Percentiles rank a stretch among this genome's conserved stretches.
phyloP scores from a whole-genome alignment of 1,284 basidiomycete genomes.

The Malassezia arunalokei region DNA sequence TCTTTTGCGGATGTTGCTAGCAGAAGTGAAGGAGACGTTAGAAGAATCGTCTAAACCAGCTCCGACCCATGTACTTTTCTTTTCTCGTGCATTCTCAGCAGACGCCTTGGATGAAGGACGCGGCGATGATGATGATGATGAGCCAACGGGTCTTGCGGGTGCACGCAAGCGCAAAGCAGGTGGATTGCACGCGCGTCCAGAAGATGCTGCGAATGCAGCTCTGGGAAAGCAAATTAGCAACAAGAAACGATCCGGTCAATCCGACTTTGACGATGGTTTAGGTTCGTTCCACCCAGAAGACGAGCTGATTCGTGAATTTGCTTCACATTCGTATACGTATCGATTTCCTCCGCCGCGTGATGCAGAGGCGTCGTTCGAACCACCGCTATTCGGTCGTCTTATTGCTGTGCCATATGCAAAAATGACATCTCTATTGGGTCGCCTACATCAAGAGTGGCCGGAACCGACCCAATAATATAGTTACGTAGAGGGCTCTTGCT shows the following conservation, averaged over 20 bases:
- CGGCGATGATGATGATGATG: constrained; percentile 24
- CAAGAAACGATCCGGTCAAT: constrained; percentile 15
- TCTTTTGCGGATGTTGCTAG: constrained; percentile 38
- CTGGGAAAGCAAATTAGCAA: constrained; percentile 18
- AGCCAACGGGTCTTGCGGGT: constrained; percentile 28
- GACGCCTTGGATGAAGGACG: constrained; percentile 38
- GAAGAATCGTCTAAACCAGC: constrained; percentile 6
- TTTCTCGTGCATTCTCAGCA: constrained; percentile 37
- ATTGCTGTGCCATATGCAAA: constrained; percentile 23
- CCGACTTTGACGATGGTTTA: constrained; percentile 22
- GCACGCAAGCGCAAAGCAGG: constrained; percentile 25
- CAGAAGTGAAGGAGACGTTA: constrained; percentile 22
- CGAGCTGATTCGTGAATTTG: constrained; percentile 25
- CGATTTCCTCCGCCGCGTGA: constrained; percentile 39
- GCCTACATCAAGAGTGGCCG: constrained; percentile 8
- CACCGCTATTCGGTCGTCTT: constrained; percentile 36
- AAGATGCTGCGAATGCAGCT: constrained; percentile 8
- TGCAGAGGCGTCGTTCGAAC: constrained; percentile 35
- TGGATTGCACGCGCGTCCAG: constrained; percentile 13
- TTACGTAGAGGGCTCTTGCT: background rate
- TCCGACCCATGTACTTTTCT: constrained; percentile 33
- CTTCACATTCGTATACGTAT: constrained; percentile 30
- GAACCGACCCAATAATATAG: background rate
- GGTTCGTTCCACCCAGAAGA: constrained; percentile 44
- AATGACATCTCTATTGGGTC: background rate